Evolutionary conservation across 2,329 filamentous ascomycete species (phyloP).

Genomic region (Trichoderma sp.): DNA sequence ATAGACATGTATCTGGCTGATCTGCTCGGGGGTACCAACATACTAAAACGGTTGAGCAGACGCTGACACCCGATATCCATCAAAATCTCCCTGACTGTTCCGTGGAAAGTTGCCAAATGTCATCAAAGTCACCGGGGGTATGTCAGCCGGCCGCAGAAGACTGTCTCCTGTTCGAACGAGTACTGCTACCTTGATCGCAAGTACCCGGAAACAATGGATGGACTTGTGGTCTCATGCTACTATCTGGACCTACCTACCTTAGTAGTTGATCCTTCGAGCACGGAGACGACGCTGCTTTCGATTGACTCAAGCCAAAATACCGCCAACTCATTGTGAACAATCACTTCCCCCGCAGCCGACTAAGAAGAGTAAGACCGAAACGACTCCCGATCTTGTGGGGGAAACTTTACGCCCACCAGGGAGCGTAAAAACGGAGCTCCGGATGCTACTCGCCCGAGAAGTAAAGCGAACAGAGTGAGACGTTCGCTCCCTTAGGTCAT

Average conservation of each 20-base stretch:
- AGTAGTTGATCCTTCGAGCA: neutral
- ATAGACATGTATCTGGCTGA: neutral
- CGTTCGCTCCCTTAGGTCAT: neutral
- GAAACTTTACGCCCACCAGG: neutral
- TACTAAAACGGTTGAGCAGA: neutral
- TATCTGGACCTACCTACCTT: neutral
- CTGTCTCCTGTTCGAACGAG: neutral
- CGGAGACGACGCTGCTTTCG: neutral
- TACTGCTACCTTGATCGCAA: neutral
- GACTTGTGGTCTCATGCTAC: neutral
- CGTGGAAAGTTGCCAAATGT: neutral
- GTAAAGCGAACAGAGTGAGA: neutral
- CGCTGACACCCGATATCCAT: neutral
- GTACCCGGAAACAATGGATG: neutral
- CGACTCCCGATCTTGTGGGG: constrained; percentile 13
- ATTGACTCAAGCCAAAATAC: neutral
- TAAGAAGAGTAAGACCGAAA: constrained; percentile 12
- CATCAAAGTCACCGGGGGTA: neutral
- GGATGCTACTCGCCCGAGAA: neutral
- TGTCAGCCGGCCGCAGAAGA: neutral
- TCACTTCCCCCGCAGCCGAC: neutral
- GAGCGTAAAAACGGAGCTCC: neutral
- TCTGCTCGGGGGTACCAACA: neutral
- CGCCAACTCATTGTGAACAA: neutral
- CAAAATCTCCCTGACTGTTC: neutral